These are phyloP conservation scores for Ilyonectria robusta DNA, from an alignment of 2,329 filamentous ascomycete species.

Conservation along the genomic window DNA sequence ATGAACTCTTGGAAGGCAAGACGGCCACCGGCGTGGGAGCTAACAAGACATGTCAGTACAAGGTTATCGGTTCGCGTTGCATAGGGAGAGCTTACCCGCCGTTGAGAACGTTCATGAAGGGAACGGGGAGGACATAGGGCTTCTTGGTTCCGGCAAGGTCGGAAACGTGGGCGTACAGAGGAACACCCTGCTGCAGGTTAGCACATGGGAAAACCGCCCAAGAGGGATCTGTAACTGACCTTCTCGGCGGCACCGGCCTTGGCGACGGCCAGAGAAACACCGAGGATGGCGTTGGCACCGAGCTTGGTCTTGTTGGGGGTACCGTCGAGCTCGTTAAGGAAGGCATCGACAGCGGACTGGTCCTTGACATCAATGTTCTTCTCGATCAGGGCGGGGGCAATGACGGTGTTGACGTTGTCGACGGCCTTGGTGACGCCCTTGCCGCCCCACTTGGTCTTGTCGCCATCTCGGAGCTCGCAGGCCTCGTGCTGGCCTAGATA, in stretches of 20 bases:
- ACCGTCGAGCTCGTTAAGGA: constrained; percentile 88
- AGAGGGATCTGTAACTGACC: constrained; percentile 55
- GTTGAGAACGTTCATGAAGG: constrained; percentile 95
- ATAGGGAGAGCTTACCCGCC: constrained; percentile 65
- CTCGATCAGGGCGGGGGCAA: constrained; percentile 86
- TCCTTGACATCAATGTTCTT: constrained; percentile 88
- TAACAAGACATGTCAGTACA: constrained; percentile 46
- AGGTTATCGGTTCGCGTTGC: not conserved
- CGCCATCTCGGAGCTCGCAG: constrained; percentile 90
- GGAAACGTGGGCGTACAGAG: constrained; percentile 90
- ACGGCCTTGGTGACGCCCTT: constrained; percentile 92
- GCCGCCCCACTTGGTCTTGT: constrained; percentile 88
- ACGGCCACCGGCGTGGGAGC: constrained; percentile 97
- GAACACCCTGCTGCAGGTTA: constrained; percentile 70
- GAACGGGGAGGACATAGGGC: constrained; percentile 90
- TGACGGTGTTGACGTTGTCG: constrained; percentile 85
- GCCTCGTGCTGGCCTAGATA: constrained; percentile 86
- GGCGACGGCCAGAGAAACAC: constrained; percentile 86
- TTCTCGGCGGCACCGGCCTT: constrained; percentile 93
- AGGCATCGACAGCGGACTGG: constrained; percentile 86
- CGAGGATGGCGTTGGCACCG: constrained; percentile 90
- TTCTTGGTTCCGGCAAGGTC: constrained; percentile 92
- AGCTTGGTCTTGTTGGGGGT: constrained; percentile 90
- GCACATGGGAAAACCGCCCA: constrained; percentile 12
- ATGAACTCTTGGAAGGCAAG: constrained; percentile 97